Base-by-base conservation (phyloP, 2,329 filamentous ascomycete species). In the Gaeumannomyces tritici region DNA sequence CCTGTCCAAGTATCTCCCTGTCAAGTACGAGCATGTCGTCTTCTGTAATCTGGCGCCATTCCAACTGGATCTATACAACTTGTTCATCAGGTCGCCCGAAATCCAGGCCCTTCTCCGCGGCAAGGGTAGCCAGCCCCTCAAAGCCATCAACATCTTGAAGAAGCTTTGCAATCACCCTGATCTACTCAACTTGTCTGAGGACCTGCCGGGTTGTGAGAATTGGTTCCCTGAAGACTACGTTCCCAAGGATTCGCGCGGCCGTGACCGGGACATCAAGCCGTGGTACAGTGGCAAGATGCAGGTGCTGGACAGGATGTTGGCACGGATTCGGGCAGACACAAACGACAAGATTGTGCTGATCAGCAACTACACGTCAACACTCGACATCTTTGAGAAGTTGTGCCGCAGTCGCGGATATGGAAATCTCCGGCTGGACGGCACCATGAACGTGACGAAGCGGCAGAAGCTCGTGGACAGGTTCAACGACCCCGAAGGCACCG, bases 301-400 rank as follows among this genome's bases (percentile, higher is more conserved):
- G 70, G 95, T 99, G 3, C 84, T 99, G n/a, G 95, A 97, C 71
- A 88, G 93, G 63, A 99, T 99, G 96, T 85, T 99, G 60, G 91
- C 93, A 42, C 89, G 93, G 31, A 99, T 99, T 68, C 90, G 91
- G 21, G 88, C 93, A 69, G 93, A 98, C 70, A 98, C 95, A 0
- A 97, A 96, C 70, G 95, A 99, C 82, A 99, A 99, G 76, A 99
- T 99, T 70, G 95, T 99, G 15, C 84, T 99, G 63, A 99, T 99
- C 74, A 96, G 91, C 75, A 99, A 99, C 72, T 99, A 98, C 76
- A 99, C 95, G 0, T 90, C 95, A 69, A 99, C 95, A 0, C 83
- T 99, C 4, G 95, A 99, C 73, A 82, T 99, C 3, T 98, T 99
- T 71, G 93, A 96, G 68, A 88, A 87, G 65, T 83, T 99, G 11